A percentile compares a stretch with the other conserved stretches of the same genome.
These are phyloP conservation scores for Aspergillus alliaceus DNA, from an alignment of 2,329 filamentous ascomycete species.

Conservation along the genomic window DNA sequence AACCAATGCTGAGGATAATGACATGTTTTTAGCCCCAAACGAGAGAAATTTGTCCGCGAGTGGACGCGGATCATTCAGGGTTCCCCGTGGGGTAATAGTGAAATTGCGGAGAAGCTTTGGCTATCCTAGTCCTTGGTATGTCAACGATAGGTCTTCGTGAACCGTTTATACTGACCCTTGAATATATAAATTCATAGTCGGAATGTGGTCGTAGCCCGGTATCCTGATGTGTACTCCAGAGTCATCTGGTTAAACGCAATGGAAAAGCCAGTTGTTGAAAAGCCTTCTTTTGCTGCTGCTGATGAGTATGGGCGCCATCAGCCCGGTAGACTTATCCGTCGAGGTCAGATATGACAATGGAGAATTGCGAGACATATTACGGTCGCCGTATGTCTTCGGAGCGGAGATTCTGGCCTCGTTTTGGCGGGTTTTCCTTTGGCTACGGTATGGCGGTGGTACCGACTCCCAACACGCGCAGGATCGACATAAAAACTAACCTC, in stretches of 20 bases:
- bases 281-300: neutral
- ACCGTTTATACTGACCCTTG: neutral
- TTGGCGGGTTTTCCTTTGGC: conserved; percentile 45
- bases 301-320: neutral
- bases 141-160: too few species aligned
- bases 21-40: neutral
- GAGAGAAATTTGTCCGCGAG: neutral
- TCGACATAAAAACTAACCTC: neutral
- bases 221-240: neutral
- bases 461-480: neutral
- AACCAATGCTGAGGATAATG: neutral
- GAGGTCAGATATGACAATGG: conserved; percentile 8
- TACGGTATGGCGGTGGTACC: conserved; percentile 33
- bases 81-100: neutral
- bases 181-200: neutral
- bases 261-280: neutral
- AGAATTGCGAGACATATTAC: neutral
- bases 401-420: conserved; percentile 45
- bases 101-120: neutral
- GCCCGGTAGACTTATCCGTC: neutral
- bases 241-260: neutral
- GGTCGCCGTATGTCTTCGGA: conserved; percentile 43
- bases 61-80: neutral
- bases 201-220: neutral
- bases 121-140: neutral